A percentile compares a stretch with the other conserved stretches of the same genome.
Conservation (phyloP, 2,329 filamentous ascomycete species). For the Neonectria faginata region DNA sequence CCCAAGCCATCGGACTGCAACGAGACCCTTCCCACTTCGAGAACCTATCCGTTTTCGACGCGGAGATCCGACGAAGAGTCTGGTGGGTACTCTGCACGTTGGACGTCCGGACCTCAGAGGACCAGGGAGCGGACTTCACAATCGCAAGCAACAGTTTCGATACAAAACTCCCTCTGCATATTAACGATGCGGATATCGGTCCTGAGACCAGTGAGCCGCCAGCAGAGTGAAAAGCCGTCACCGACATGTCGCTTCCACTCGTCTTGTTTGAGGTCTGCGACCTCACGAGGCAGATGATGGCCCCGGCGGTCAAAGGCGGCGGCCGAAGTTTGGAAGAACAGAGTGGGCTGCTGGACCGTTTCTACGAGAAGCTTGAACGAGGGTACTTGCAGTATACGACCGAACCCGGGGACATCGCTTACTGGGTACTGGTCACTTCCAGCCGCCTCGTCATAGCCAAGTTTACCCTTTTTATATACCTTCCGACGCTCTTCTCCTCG, state of each 20-base stretch:
- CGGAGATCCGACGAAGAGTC: conserved; percentile 71
- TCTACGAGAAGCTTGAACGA: conserved; percentile 57
- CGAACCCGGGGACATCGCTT: conserved; percentile 47
- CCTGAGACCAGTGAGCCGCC: conserved; percentile 62
- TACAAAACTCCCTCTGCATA: conserved; percentile 66
- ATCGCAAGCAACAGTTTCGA: conserved; percentile 62
- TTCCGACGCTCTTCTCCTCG: conserved; percentile 61
- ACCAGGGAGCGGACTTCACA: conserved; percentile 65
- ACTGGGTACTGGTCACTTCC: conserved; percentile 53
- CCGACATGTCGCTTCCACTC: conserved; percentile 62
- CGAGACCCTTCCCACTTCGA: conserved; percentile 66
- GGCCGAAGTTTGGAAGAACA: conserved; percentile 55
- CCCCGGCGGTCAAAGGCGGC: conserved; percentile 44
- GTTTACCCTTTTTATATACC: conserved; percentile 66
- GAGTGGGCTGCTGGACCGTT: conserved; percentile 56
- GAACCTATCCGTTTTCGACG: conserved; percentile 68
- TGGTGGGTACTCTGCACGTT: conserved; percentile 72
- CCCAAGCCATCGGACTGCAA: conserved; percentile 66
- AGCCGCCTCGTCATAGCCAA: conserved; percentile 65
- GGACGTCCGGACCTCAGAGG: conserved; percentile 70
- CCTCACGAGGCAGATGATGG: conserved; percentile 54
- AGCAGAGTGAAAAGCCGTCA: conserved; percentile 60
- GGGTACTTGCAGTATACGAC: conserved; percentile 56
- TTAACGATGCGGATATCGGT: conserved; percentile 66
- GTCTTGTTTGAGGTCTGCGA: conserved; percentile 53